Base-by-base conservation (phyloP, 345 rosid genomes). In the Eucalyptus globulus region DNA sequence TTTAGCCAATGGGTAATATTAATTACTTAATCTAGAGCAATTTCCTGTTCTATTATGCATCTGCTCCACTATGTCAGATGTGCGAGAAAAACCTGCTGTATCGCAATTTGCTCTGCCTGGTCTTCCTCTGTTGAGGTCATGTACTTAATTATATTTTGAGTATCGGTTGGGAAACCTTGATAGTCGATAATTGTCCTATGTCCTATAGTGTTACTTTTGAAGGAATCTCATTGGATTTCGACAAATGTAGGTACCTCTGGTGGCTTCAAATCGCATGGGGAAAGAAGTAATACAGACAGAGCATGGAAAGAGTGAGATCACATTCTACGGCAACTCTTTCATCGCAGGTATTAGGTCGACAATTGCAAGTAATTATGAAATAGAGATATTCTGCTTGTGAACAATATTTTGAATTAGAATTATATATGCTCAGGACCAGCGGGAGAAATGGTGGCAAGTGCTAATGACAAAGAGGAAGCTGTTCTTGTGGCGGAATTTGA, bases 251-350 rank as follows among this genome's bases (percentile, higher is more conserved):
- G 97, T 95, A 62, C 98, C 97, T 86, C 94, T 97, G 31, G 96
- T 97, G 45, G 98, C 97, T 89, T 97, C 98, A 6, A 96, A 98
- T 89, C 97, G 97, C 86, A 90, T 94, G 54, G 99, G 99, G 31
- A 97, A 94, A 93, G 99, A 98, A 93, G 90, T 86, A 67, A 93
- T 96, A 72, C 93, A 95, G 92, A 95, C 97, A 8, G 97, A 97
- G 94, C 97, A 96, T 87, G 98, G 99, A 88, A 92, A 94, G 12
- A 96, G 97, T 88, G 92, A 94, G 91, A 97, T 98, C 86, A 93
- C 96, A 54, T 97, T 95, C 92, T 97, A 95, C 47, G 99, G 99
- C 47, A 94, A 94, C 89, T 98, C 98, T 54, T 96, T 98, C 89
- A 95, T 98, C 65, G 96, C 97, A 27, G 99, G 99, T 95, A 92